These are phyloP conservation scores for Fusarium continuum DNA, from an alignment of 2,329 filamentous ascomycete genomes.

Conservation along the genomic window DNA sequence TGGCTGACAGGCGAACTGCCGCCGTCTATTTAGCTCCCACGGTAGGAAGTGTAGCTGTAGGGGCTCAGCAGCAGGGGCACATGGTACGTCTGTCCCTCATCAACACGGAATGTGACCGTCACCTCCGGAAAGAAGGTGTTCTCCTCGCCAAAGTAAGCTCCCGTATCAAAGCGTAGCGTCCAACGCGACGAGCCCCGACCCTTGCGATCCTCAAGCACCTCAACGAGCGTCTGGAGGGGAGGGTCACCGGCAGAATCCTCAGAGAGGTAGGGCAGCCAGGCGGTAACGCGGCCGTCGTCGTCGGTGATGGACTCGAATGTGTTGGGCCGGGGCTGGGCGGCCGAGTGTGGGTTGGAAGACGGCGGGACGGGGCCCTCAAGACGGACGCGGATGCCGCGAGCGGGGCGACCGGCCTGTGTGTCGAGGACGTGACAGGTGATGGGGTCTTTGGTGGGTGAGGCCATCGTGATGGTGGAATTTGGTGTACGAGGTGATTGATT, in stretches of 20 bases:
- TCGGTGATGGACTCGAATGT: constrained; percentile 76
- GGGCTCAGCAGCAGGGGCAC: constrained; percentile 81
- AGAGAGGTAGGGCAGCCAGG: constrained; percentile 70
- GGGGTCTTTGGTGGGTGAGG: constrained; percentile 60
- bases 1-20: neutral
- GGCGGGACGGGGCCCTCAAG: constrained; percentile 59
- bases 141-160: constrained; percentile 72
- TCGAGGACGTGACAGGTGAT: constrained; percentile 92
- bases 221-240: constrained; percentile 65
- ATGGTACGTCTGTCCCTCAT: constrained; percentile 75
- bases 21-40: constrained; percentile 67
- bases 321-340: constrained; percentile 48
- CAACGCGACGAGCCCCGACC: constrained; percentile 63
- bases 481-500: constrained; percentile 1
- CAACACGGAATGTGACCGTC: constrained; percentile 62
- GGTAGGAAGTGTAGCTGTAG: constrained; percentile 84
- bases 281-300: constrained; percentile 76
- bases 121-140: constrained; percentile 71
- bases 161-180: constrained; percentile 78
- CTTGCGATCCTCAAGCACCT: constrained; percentile 59
- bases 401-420: constrained; percentile 78
- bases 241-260: constrained; percentile 62
- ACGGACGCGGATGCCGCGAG: constrained; percentile 70
- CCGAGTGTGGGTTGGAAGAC: constrained; percentile 39
- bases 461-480: constrained; percentile 27